Conservation (phyloP, 768 basidiomycete genomes). For the Tricholoma hemisulphureum region DNA sequence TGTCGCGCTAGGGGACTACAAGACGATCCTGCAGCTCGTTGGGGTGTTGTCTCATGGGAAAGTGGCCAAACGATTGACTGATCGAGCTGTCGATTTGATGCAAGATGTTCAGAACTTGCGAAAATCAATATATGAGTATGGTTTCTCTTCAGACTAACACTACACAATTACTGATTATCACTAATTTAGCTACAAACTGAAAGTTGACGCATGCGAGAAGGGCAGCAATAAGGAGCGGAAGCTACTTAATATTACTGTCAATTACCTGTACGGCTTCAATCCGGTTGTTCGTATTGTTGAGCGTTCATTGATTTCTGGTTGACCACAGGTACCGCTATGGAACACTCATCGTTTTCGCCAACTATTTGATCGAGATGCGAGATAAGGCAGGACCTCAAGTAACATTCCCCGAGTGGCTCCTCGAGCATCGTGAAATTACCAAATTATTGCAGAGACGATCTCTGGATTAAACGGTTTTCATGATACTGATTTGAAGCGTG, state of each 20-base stretch:
- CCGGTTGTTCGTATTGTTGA: too few species aligned
- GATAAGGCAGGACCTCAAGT: conserved; percentile 33
- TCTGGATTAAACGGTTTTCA: conserved; percentile 41
- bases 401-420: conserved; percentile 82
- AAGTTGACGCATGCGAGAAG: conserved; percentile 78
- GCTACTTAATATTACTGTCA: conserved; percentile 73
- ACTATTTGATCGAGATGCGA: conserved; percentile 82
- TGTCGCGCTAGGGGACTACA: conserved; percentile 80
- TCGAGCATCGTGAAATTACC: conserved; percentile 81
- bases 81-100: conserved; percentile 88
- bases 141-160: conserved; percentile 5
- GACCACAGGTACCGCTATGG: conserved; percentile 76
- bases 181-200: conserved; percentile 77
- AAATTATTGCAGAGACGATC: conserved; percentile 66
- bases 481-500: not conserved
- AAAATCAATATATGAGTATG: conserved; percentile 92
- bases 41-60: conserved; percentile 91
- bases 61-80: conserved; percentile 85
- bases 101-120: conserved; percentile 96
- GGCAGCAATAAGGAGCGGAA: conserved; percentile 77
- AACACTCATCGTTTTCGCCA: conserved; percentile 89
- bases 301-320: not conserved
- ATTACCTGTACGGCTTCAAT: conserved; percentile 74
- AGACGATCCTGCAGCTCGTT: conserved; percentile 92
- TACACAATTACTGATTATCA: conserved; percentile 2